phyloP scores from a whole-genome alignment of 2,329 filamentous ascomycete genomes.

The Diaporthe helianthi region DNA sequence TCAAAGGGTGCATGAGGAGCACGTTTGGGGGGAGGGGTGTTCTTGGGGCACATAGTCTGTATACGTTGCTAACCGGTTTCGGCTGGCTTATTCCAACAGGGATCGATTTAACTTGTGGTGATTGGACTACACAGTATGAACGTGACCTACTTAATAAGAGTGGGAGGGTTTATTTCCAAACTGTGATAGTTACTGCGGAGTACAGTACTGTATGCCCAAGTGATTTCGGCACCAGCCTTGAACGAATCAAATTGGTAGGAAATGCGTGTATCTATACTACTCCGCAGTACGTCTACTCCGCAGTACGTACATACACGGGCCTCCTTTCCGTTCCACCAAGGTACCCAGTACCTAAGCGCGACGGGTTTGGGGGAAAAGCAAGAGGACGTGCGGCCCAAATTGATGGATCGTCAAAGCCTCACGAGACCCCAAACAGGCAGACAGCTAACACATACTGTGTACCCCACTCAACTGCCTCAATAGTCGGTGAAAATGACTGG shows the following conservation, averaged over 20 bases:
- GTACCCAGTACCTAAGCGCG: background rate
- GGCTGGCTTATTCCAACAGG: background rate
- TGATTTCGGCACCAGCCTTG: too few relatives aligned
- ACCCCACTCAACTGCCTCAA: too few relatives aligned
- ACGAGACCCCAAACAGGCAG: constrained; percentile 19
- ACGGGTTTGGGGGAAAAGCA: constrained; percentile 1
- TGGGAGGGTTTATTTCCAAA: constrained; percentile 2
- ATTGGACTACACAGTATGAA: constrained; percentile 2
- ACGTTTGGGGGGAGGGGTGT: background rate
- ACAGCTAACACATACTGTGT: constrained; percentile 13
- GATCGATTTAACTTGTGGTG: background rate
- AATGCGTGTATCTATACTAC: constrained; percentile 17
- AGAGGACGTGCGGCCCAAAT: constrained; percentile 7
- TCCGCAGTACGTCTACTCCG: too few relatives aligned
- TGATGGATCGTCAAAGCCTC: constrained; percentile 12
- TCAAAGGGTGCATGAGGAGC: background rate
- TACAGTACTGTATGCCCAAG: too few relatives aligned
- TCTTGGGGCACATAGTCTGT: background rate
- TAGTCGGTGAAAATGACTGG: constrained; percentile 34
- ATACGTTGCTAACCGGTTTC: background rate
- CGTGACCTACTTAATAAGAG: background rate
- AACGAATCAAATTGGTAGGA: background rate
- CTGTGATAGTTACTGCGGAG: background rate
- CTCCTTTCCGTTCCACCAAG: constrained; percentile 2
- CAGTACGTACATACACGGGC: too few relatives aligned